Base-by-base conservation (phyloP, 129 eudicot genomes). In the Centaurea solstitialis region DNA sequence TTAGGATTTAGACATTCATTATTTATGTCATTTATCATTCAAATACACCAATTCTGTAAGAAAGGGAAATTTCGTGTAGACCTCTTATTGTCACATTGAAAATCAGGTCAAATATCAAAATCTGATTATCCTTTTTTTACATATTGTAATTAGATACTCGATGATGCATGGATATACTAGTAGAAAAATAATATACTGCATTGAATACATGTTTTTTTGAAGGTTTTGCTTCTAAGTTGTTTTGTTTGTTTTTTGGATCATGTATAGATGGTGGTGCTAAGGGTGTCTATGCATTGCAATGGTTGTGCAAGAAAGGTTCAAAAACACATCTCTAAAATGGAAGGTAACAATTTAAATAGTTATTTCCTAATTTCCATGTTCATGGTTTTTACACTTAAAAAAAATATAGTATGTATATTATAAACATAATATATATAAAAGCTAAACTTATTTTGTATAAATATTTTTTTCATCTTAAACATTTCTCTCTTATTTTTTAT, bases 271-370 rank as follows among this genome's bases (percentile, higher is more conserved):
- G 99, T 95, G 87, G 94, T 92, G 84, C 76, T 95, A 86, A 95
- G 89, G 79, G 99, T 95, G 24, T 95, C 98, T 50, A 95, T 95
- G 97, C 99, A 95, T 82, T 95, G 99, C 90, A 85, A 91, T 91
- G 99, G 99, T 72, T 95, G 99, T 67, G 98, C 99, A 89, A 95
- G 90, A 80, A 89, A 87, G 83, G 94, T 95, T 59, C 89, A 92
- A 90, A 95, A 88, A 79, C 98, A 95, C 78, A 85, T 95, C 80
- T 87, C 99, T 17, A 95, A 93, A 87, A 90, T 95, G 89, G 99
- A 95, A 78, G 99, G 99, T 95, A 90, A 12, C 50, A 40, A 39
- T 72, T 64, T 37, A 28, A 62, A 24, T 40, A 38, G 26, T n/a
- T 28, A 61, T 72, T 23, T 35, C 5, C 59, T 11, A 69, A 53